Evolutionary conservation across 306 rosid species (phyloP).

Genomic region (Psophocarpus tetragonolobus): DNA sequence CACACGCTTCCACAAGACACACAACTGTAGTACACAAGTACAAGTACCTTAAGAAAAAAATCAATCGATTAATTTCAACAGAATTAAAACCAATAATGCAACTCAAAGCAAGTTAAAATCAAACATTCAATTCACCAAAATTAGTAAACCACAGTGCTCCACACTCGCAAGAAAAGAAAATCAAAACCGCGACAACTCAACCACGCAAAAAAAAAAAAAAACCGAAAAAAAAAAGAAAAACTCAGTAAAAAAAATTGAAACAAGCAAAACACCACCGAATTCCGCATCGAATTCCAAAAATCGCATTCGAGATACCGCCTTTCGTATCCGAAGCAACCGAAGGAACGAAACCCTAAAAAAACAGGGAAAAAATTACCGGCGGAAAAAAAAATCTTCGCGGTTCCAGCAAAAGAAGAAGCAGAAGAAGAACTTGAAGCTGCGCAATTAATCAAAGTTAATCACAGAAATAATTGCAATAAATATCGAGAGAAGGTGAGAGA

Average conservation of each 20-base stretch:
- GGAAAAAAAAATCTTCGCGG: neutral
- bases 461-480: neutral
- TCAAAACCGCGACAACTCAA: no score
- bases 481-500: neutral
- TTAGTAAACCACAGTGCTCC: neutral
- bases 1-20: neutral
- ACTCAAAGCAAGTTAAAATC: constrained; percentile 9
- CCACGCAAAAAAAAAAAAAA: neutral
- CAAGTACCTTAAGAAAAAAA: neutral
- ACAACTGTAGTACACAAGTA: neutral
- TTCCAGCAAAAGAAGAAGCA: constrained; percentile 17
- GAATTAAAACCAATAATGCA: constrained; percentile 12
- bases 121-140: constrained; percentile 20
- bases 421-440: constrained; percentile 17
- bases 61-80: neutral
- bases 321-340: constrained; percentile 18
- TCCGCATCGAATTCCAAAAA: neutral
- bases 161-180: neutral
- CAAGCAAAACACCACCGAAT: neutral
- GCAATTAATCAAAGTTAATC: constrained; percentile 12
- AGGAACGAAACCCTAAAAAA: constrained; percentile 47
- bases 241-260: neutral
- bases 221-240: neutral
- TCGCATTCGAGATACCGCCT: constrained; percentile 25
- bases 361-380: constrained; percentile 15